Evolutionary conservation across 31 red algal genomes (phyloP).

Genomic region (Porphyra umbilicalis): DNA sequence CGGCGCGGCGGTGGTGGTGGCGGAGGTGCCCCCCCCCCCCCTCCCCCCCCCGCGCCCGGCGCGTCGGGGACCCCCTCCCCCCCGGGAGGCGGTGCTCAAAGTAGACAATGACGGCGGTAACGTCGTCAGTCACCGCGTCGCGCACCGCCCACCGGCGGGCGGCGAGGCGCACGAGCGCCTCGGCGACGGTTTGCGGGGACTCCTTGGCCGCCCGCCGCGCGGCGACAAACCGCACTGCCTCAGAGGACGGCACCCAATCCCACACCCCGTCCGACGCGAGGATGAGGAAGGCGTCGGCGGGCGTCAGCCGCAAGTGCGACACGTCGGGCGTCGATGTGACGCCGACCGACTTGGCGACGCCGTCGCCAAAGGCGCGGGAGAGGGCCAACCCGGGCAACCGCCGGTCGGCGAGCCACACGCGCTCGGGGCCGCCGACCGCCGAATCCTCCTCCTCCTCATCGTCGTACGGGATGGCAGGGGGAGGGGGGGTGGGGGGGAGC

Average conservation of each 20-base stretch:
- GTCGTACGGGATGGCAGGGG: no score
- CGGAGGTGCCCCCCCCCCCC: neutral
- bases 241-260: constrained; percentile 57
- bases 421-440: constrained; percentile 28
- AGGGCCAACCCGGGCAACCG: constrained; percentile 68
- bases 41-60: neutral
- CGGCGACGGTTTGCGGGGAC: constrained; percentile 44
- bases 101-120: constrained; percentile 56
- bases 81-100: no score
- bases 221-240: constrained; percentile 69
- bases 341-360: constrained; percentile 29
- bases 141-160: constrained; percentile 46
- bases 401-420: constrained; percentile 61
- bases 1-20: neutral
- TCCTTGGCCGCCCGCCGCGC: constrained; percentile 12
- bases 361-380: constrained; percentile 66
- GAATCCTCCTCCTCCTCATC: constrained; percentile 2
- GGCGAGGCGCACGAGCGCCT: constrained; percentile 64
- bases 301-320: constrained; percentile 23
- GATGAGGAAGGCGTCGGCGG: constrained; percentile 61
- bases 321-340: constrained; percentile 58
- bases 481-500: neutral
- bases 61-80: no score
- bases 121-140: constrained; percentile 67
- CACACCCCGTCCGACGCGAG: constrained; percentile 80